Base-by-base conservation (phyloP, 2,329 filamentous ascomycete genomes). In the Pseudogymnoascus verrucosus region DNA sequence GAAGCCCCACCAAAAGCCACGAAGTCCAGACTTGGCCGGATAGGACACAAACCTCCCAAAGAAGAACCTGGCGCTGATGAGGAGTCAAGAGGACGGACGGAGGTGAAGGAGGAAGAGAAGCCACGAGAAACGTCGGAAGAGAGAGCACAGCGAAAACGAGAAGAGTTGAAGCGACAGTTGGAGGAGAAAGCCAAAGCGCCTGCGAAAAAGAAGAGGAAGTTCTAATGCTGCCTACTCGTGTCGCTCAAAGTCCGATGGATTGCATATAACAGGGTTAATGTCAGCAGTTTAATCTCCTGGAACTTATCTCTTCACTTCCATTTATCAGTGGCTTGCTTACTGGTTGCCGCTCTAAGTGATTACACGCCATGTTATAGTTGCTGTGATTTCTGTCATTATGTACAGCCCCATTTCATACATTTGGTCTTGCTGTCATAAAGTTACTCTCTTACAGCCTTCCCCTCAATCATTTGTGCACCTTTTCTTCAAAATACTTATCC, bases 401-500 rank as follows among this genome's bases (percentile, higher is more conserved):
- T 10, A 42, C 8, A 42, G 8, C n/a, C 8, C 7, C 16, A 19
- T 8, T 11, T 42, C n/a, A 42, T 3, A 42, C 16, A 12, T 42
- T 42, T 42, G 39, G 16, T 47, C 10, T 47, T n/a, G 8, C n/a
- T 51, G 23, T 51, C 44, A 51, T 14, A 34, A 54, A 57, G 51
- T 26, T 31, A 57, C 7, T 10, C 51, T 34, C n/a, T 34, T 34
- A 57, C 51, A 57, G 51, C 28, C 16, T 5, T 19, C 51, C 51
- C 5, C 2, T n/a, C 7, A 54, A 21, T 57, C 28, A 57, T 34
- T 57, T 57, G 28, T 57, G 51, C 10, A 57, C 1, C 51, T 87
- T 88, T 76, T 86, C 84, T 70, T 81, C 79, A 73, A 96, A 75
- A 89, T 89, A 97, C 76, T 92, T 87, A 72, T 88, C 82, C 93